Evolutionary conservation across 805 yeast species (phyloP), one percentile per base, ranked within the genome.

Genomic region (Crinitomyces ghanaensis): DNA sequence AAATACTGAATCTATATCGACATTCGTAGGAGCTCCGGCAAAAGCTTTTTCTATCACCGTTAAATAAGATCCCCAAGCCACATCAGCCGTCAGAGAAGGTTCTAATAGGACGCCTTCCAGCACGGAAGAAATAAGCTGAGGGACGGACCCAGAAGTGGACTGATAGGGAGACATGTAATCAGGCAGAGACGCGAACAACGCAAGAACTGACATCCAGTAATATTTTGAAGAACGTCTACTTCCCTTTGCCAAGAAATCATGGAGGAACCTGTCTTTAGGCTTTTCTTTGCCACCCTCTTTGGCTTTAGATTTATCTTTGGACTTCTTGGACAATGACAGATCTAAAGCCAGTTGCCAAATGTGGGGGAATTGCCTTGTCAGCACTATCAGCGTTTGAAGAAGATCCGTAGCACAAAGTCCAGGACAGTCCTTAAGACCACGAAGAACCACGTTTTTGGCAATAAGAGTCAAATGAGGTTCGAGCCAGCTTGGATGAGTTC

Each of bases 351-450:
- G 11, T 5, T 36, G 28, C 59, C 58, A 54, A 2, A 40, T 28
- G 1, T 32, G 31, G 1, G 57, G 51, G 34, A 68, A 59, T 22
- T 61, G 54, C 34, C 68, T 69, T 4, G 72, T 56, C 6, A 70
- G 47, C 3, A 51, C 39, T 29, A 68, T 70, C 49, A 56, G 48
- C 33, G 67, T 21, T 14, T 52, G 47, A 1, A 51, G 28, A 4
- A 51, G 22, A 19, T 54, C 57, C 5, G 50, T 39, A 0, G 54
- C 35, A 0, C 50, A 41, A 3, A 38, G 33, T 1, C 44, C 24
- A 1, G 18, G 16, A 4, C 31, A 13, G 6, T 40, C 37, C 4
- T 47, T 40, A 6, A 49, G 46, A 1, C 49, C 48, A 19, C 49
- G 26, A 32, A 41, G 19, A 14, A 41, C 34, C 13, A 44, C 12